Base-by-base conservation (phyloP, 2,329 filamentous ascomycete species). In the Colletotrichum chrysophilum region DNA sequence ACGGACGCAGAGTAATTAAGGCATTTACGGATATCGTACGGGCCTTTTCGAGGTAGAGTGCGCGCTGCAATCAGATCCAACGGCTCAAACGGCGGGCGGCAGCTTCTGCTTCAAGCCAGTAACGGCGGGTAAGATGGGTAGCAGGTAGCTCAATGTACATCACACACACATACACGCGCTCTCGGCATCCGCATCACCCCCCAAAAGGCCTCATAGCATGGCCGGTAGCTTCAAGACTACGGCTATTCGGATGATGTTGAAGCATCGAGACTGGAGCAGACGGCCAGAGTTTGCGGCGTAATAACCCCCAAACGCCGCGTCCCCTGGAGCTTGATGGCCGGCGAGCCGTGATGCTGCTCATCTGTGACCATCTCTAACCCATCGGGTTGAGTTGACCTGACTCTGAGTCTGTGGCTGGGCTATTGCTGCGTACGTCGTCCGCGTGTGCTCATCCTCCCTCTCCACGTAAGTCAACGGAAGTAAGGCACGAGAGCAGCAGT, bases 111-210 rank as follows among this genome's bases (percentile, higher is more conserved):
- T 48, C 43, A 21, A 48, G 43, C n/a, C 18, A 21, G 5, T 48
- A 48, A n/a, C 38, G 38, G 38, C 38, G 38, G 38, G 34, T 55
- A n/a, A 28, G 36, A 58, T 61, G 56, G 30, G 30, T 18, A 18
- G 36, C 56, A 34, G 60, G 66, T 43, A 30, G 67, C 52, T 16
- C 60, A 71, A 71, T 62, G 72, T 75, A 72, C 68, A 71, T 56
- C 55, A 71, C 62, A 67, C 69, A 56, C 34, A 12, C 48, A 16
- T 13, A 13, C n/a, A 8, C 28, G 18, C 16, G 52, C 66, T 30
- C 30, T 68, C 32, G 66, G 21, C 65, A 32, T 56, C 48, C 18
- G 28, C 28, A 30, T 36, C 38, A 43, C 10, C 34, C 30, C 28
- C 28, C 28, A n/a, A 38, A 32, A 24, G 28, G 43, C 43, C 43